Conservation (phyloP, 1,284 basidiomycete species). For the Malassezia pachydermatis region DNA sequence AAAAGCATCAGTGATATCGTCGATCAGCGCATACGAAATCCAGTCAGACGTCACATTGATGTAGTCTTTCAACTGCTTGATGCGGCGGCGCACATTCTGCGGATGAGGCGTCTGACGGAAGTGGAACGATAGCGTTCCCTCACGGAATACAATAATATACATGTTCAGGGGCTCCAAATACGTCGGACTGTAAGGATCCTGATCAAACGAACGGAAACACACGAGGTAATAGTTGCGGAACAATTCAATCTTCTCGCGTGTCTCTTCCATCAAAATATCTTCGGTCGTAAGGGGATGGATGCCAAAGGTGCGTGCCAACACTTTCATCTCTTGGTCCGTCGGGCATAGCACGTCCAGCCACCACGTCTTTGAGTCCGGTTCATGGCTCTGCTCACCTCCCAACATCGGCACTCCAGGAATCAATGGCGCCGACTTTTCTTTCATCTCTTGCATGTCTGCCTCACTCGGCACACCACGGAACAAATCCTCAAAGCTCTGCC, state of each 20-base stretch:
- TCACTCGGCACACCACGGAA: conserved; percentile 56
- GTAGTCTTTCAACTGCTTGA: conserved; percentile 98
- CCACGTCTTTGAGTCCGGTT: conserved; percentile 72
- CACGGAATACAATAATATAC: conserved; percentile 98
- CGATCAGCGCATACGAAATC: conserved; percentile 99
- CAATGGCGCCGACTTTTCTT: conserved; percentile 18
- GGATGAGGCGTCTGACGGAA: conserved; percentile 94
- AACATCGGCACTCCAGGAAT: conserved; percentile 9
- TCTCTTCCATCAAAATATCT: conserved; percentile 98
- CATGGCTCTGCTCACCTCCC: conserved; percentile 6
- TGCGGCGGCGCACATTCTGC: conserved; percentile 90
- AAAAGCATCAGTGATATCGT: conserved; percentile 99
- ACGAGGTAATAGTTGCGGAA: conserved; percentile 98
- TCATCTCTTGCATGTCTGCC: conserved; percentile 5
- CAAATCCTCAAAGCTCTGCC: conserved; percentile 83
- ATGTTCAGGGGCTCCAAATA: conserved; percentile 97
- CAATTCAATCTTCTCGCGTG: conserved; percentile 97
- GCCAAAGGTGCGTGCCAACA: conserved; percentile 66
- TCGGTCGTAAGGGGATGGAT: conserved; percentile 98
- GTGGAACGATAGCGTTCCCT: conserved; percentile 96
- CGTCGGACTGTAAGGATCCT: conserved; percentile 93
- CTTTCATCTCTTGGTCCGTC: conserved; percentile 96
- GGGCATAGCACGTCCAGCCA: conserved; percentile 92
- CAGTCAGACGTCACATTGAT: conserved; percentile 98
- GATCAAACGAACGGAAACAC: conserved; percentile 98